Base-by-base conservation (phyloP, 495 filamentous ascomycete genomes). In the Corynascus novoguineensis region DNA sequence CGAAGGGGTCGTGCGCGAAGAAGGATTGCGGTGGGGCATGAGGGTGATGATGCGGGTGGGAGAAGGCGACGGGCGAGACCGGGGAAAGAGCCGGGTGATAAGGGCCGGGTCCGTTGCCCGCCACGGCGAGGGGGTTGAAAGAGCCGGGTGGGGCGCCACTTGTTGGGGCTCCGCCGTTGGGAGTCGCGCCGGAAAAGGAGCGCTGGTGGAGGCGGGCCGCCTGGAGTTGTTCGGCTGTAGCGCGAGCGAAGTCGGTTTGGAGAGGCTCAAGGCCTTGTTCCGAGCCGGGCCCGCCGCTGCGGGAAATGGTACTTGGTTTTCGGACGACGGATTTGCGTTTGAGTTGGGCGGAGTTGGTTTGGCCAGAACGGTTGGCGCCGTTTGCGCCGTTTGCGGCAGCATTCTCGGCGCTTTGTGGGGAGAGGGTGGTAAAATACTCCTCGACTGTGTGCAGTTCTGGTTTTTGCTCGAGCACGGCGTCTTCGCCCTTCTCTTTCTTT, bases 371-470 rank as follows among this genome's bases (percentile, higher is more conserved):
- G 19, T 35, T 53, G 1, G 68, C 32, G 25, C 65, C 73, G n/a
- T n/a, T n/a, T n/a, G n/a, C n/a, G 21, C 59, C 62, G 19, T 62
- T 59, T 17, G 48, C 48, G 28, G 21, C 46, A 2, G 38, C 52
- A 19, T 47, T 58, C 61, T 75, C 74, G 41, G 55, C 61, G 21
- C 63, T 68, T 48, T 84, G 80, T 1, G 88, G 84, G 0, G 88
- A 88, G 21, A 93, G 77, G 57, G 83, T 88, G 50, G 89, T 85
- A 68, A 98, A 96, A 72, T 95, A 96, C 61, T 97, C 90, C 62
- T 97, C 93, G 27, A 96, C 90, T 28, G 89, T 96, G 63, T 93
- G 90, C 12, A 96, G 78, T 68, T 95, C 88, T 29, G 89, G 83
- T 64, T 90, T 88, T 60, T 95, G 87, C 51, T 89, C 86, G 60